phyloP scores from a whole-genome alignment of 1,139 yeast species.

The Nakaseomyces bracarensis region DNA sequence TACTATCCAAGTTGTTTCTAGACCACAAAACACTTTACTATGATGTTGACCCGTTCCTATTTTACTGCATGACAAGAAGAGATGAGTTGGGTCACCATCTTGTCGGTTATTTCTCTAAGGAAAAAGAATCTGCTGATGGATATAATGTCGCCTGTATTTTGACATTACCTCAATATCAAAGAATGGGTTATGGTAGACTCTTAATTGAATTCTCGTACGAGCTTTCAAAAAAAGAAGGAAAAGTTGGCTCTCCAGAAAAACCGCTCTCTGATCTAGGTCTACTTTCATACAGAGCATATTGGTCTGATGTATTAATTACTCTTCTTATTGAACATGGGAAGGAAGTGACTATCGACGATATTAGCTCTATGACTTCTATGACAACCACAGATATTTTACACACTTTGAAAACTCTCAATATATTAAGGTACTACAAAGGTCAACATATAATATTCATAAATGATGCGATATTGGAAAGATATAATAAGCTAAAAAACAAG shows the following conservation, averaged over 20 bases:
- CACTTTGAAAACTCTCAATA: conserved; percentile 83
- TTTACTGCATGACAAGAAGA: conserved; percentile 87
- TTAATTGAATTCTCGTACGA: conserved; percentile 90
- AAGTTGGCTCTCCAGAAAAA: conserved; percentile 94
- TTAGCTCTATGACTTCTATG: conserved; percentile 81
- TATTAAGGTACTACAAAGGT: conserved; percentile 87
- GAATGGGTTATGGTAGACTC: conserved; percentile 87
- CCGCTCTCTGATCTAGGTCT: conserved; percentile 93
- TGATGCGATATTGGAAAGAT: conserved; percentile 69
- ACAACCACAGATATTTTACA: conserved; percentile 93
- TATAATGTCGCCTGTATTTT: conserved; percentile 95
- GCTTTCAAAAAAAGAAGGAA: conserved; percentile 76
- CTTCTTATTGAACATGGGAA: conserved; percentile 56
- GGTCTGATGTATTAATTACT: conserved; percentile 86
- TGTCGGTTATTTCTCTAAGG: conserved; percentile 94
- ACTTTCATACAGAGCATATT: conserved; percentile 85
- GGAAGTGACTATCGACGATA: conserved; percentile 88
- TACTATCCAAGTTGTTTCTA: conserved; percentile 75
- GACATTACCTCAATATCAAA: conserved; percentile 91
- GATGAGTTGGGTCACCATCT: conserved; percentile 88
- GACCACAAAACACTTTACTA: conserved; percentile 94
- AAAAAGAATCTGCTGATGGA: conserved; percentile 91
- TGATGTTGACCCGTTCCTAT: conserved; percentile 94
- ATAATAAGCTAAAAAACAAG: conserved; percentile 64
- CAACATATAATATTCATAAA: conserved; percentile 91